phyloP scores from a whole-genome alignment of 2,329 filamentous ascomycete genomes.

The Cladosporium colombiae region DNA sequence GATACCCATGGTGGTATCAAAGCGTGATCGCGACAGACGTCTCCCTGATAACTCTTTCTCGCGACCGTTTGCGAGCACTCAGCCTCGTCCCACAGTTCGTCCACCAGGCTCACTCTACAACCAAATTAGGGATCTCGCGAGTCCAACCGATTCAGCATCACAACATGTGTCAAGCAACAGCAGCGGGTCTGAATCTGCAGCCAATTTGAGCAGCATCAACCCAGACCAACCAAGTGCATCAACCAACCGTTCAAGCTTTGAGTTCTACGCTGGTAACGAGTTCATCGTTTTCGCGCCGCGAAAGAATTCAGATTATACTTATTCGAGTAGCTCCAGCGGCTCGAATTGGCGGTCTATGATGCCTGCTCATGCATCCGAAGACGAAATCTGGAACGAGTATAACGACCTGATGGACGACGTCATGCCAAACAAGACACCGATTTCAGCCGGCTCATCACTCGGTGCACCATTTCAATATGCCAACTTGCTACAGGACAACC shows the following conservation, averaged over 20 bases:
- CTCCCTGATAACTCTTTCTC: conserved; percentile 81
- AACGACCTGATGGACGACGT: conserved; percentile 81
- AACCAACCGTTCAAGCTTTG: conserved; percentile 31
- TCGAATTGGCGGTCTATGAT: conserved; percentile 47
- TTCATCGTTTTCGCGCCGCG: conserved; percentile 74
- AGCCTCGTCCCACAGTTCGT: conserved; percentile 39
- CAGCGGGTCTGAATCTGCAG: conserved; percentile 29
- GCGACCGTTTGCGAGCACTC: conserved; percentile 65
- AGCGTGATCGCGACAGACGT: conserved; percentile 61
- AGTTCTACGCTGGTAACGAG: conserved; percentile 46
- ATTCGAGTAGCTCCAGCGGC: conserved; percentile 65
- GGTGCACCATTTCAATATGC: conserved; percentile 55
- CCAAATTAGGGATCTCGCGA: conserved; percentile 38
- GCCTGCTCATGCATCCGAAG: conserved; percentile 53
- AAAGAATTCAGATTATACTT: conserved; percentile 69
- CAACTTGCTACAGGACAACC: conserved; percentile 50
- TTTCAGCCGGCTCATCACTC: conserved; percentile 58
- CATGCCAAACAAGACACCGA: conserved; percentile 53
- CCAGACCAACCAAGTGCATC: conserved; percentile 28
- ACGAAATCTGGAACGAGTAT: conserved; percentile 94
- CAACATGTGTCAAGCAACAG: conserved; percentile 34
- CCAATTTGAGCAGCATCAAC: conserved; percentile 26
- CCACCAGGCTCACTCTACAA: conserved; percentile 33
- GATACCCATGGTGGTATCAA: conserved; percentile 79
- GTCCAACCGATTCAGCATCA: conserved; percentile 31